Base-by-base conservation (phyloP, 75 land plant species). In the Picea glauca region DNA sequence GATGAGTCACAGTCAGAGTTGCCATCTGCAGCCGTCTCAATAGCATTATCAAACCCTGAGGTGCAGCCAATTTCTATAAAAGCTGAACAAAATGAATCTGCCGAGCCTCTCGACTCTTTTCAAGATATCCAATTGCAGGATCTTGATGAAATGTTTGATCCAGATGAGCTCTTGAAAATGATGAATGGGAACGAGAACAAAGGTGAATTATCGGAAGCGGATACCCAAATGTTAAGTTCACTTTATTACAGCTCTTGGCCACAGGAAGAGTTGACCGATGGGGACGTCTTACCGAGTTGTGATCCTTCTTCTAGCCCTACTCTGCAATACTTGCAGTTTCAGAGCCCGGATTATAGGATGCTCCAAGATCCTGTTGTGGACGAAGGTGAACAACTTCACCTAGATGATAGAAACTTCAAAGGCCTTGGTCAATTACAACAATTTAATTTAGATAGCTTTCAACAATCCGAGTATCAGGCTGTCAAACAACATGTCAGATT, bases 121-220 rank as follows among this genome's bases (percentile, higher is more conserved):
- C 13, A 43, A 15, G 74, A 70, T 21, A 21, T 70, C 3, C 50
- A 70, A 70, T 46, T 70, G 56, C 46, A 18, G 54, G n/a, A 46
- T 43, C 21, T 70, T 43, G 50, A 70, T 70, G 74, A 70, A 20
- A 6, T 70, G 14, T 70, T 70, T 70, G 74, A 70, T 70, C 74
- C 74, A 11, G 74, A 70, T 6, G 74, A 70, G 23, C 43, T 70
- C 35, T 40, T 70, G 43, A 70, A 23, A n/a, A 70, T 70, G 74
- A 70, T 70, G 56, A 50, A 9, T 11, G 74, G 11, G 5, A 43
- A n/a, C 43, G 74, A 70, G 9, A 70, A n/a, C 23, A 70, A 70
- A 23, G 4, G 23, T 43, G 74, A 70, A 6, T 43, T 70, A 43
- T 43, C 74, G n/a, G 74, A 70, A 40, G 23, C 54, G n/a, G 74